Percentiles rank a stretch among this genome's conserved stretches.
These are phyloP conservation scores for Dactylorhiza incarnata DNA, from an alignment of 106 monocot genomes.

Conservation along the genomic window DNA sequence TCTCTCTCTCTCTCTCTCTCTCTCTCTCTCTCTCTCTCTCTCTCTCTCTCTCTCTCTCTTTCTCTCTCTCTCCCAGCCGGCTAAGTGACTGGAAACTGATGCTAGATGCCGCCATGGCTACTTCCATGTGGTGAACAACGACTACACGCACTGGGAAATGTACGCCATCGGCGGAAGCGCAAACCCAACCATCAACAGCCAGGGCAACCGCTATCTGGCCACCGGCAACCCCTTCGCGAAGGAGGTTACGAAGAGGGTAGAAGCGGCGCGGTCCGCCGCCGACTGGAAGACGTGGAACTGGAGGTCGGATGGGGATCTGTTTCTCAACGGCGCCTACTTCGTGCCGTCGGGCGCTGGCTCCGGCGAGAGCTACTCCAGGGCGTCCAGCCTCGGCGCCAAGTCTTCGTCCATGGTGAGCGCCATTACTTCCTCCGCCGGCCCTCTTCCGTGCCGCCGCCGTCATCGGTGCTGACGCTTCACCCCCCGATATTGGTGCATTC, in stretches of 20 bases:
- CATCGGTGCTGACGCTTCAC: neutral
- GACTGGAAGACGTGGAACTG: slow-evolving; percentile 8
- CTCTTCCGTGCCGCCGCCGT: neutral
- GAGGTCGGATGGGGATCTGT: slow-evolving; percentile 4
- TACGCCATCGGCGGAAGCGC: slow-evolving; percentile 12
- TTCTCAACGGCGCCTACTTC: slow-evolving; percentile 6
- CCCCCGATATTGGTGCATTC: too few species aligned
- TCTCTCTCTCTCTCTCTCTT: neutral
- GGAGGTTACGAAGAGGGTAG: slow-evolving; percentile 8
- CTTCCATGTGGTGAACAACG: slow-evolving; percentile 10
- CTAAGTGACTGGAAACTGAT: neutral
- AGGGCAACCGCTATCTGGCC: slow-evolving; percentile 6
- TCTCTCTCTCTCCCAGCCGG: neutral
- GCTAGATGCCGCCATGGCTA: slow-evolving; percentile 4
- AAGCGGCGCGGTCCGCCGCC: neutral
- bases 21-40: too few species aligned
- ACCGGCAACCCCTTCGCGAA: neutral
- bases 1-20: too few species aligned
- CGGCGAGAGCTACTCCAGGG: neutral
- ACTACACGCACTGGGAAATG: slow-evolving; percentile 11
- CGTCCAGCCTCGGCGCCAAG: slow-evolving; percentile 6
- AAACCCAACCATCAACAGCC: slow-evolving; percentile 9
- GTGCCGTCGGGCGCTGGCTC: neutral
- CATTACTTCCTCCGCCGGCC: neutral
- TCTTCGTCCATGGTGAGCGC: neutral